Percentiles rank a stretch among this genome's conserved stretches.
These are phyloP conservation scores for Filobasidium floriforme DNA, from an alignment of 768 basidiomycete genomes.

Conservation along the genomic window DNA sequence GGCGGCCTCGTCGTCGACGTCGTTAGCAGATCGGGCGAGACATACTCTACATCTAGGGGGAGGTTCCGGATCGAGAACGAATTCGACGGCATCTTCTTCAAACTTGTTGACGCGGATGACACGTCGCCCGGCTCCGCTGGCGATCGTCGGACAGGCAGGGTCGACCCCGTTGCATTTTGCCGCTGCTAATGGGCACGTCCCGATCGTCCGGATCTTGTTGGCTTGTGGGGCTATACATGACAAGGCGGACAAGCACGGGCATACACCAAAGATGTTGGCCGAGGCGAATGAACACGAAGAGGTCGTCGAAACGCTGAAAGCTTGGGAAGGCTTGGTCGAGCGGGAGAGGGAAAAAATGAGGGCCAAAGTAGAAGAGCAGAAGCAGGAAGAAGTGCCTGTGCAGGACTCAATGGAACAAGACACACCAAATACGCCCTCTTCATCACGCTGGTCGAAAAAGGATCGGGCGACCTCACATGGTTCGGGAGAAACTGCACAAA, in stretches of 20 bases:
- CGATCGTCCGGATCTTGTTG: conserved; percentile 69
- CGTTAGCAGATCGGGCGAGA: neutral
- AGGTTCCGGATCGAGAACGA: conserved; percentile 14
- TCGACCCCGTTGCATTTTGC: conserved; percentile 95
- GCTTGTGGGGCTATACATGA: conserved; percentile 74
- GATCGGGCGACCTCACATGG: neutral
- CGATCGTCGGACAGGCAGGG: conserved; percentile 48
- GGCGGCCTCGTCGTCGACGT: neutral
- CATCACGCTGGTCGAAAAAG: neutral
- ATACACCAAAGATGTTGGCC: conserved; percentile 78
- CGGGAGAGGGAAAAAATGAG: conserved; percentile 19
- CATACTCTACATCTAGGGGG: neutral
- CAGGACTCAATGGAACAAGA: neutral
- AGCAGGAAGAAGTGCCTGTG: conserved; percentile 1
- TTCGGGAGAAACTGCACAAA: neutral
- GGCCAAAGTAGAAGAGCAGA: conserved; percentile 11
- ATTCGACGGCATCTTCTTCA: conserved; percentile 5
- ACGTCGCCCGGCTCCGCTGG: conserved; percentile 2
- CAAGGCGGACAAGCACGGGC: conserved; percentile 80
- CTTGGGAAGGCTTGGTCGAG: conserved; percentile 48
- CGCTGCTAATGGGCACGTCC: conserved; percentile 82
- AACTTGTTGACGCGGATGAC: neutral
- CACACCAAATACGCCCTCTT: neutral
- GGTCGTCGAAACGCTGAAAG: conserved; percentile 64
- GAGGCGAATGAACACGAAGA: conserved; percentile 70